Evolutionary conservation across 345 rosid genomes (phyloP).

Genomic region (Adansonia digitata): DNA sequence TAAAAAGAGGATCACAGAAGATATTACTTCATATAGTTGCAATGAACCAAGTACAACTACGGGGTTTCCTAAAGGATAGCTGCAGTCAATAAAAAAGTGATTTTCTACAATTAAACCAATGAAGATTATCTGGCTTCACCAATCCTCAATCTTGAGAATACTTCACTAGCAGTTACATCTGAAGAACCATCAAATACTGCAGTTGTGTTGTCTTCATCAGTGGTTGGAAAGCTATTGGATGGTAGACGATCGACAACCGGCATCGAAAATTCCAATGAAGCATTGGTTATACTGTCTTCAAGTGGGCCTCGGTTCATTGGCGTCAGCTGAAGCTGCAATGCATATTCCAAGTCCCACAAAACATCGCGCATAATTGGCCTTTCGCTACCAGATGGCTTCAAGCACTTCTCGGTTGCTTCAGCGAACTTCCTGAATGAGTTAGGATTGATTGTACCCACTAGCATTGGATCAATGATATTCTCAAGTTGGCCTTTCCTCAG

Average conservation of each 20-base stretch:
- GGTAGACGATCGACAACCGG: not conserved
- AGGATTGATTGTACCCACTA: not conserved
- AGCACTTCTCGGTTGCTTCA: not conserved
- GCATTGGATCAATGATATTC: not conserved
- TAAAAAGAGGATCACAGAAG: too few species aligned
- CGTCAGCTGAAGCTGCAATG: constrained; percentile 1
- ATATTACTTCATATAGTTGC: too few species aligned
- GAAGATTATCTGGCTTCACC: not conserved
- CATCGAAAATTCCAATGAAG: not conserved
- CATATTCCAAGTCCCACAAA: constrained; percentile 3
- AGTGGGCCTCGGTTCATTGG: not conserved
- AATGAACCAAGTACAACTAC: too few species aligned
- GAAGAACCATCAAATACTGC: not conserved
- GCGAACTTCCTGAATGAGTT: not conserved
- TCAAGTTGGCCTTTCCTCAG: not conserved
- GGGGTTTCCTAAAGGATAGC: too few species aligned
- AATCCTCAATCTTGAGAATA: not conserved
- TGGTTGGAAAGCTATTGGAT: not conserved
- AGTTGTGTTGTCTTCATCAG: not conserved
- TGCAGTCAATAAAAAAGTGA: too few species aligned
- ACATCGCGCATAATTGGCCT: constrained; percentile 1
- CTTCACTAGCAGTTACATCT: not conserved
- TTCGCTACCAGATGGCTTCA: not conserved
- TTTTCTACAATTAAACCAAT: not conserved
- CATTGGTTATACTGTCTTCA: not conserved